These are phyloP conservation scores for Hypoxylon trugodes DNA, from an alignment of 495 filamentous ascomycete species.

Conservation along the genomic window DNA sequence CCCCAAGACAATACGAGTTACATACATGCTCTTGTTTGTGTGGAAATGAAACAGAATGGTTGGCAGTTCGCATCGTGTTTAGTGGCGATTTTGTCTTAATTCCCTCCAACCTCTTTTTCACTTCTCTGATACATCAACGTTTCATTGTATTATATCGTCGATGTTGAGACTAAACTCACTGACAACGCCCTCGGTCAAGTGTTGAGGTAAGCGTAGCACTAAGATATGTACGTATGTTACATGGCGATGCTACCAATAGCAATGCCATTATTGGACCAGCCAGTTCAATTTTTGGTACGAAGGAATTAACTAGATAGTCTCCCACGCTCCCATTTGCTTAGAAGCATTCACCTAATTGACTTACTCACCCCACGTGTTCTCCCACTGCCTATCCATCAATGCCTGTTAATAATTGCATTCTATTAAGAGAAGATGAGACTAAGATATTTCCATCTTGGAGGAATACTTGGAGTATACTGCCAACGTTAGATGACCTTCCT, in stretches of 20 bases:
- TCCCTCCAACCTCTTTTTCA: too few relatives aligned
- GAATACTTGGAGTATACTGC: not conserved
- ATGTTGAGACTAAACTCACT: not conserved
- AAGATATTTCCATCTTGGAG: constrained; percentile 10
- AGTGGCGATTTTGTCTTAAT: not conserved
- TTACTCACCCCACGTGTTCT: constrained; percentile 35
- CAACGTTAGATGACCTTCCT: constrained; percentile 33
- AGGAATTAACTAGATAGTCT: constrained; percentile 28
- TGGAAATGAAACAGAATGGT: constrained; percentile 13
- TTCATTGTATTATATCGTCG: constrained; percentile 23
- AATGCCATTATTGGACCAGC: constrained; percentile 6
- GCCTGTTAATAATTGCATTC: constrained; percentile 18
- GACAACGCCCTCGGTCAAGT: constrained; percentile 9
- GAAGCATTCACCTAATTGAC: constrained; percentile 13
- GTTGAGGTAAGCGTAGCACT: constrained; percentile 13
- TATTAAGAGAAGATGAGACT: constrained; percentile 29
- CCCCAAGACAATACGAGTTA: constrained; percentile 9
- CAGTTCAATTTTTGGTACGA: constrained; percentile 16
- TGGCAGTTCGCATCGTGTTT: not conserved
- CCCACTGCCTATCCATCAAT: constrained; percentile 14
- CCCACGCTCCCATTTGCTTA: constrained; percentile 3
- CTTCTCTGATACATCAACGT: not conserved
- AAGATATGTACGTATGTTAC: constrained; percentile 11
- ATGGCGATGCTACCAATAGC: too few relatives aligned
- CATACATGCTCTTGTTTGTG: constrained; percentile 14